These are phyloP conservation scores for Nitzschia putrida DNA, from an alignment of 108 stramenopile species.

Conservation along the genomic window DNA sequence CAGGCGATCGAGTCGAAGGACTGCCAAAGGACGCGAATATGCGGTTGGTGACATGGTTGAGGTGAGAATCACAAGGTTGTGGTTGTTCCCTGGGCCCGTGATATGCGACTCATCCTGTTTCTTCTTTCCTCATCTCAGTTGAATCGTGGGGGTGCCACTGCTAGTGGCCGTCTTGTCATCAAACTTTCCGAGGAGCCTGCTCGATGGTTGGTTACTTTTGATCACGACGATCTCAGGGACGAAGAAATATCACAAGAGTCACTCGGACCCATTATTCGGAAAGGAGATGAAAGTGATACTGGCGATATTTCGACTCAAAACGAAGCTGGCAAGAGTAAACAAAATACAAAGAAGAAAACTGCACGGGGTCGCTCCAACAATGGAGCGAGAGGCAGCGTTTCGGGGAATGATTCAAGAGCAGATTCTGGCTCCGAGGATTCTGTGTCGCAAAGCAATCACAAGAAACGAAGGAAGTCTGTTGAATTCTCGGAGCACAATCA, in stretches of 20 bases:
- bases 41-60: slow-evolving; percentile 35
- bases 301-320: slow-evolving; percentile 1
- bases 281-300: slow-evolving; percentile 9
- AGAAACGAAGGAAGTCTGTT: slow-evolving; percentile 14
- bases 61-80: slow-evolving; percentile 21
- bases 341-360: slow-evolving; percentile 9
- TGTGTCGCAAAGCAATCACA: neutral
- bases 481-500: neutral
- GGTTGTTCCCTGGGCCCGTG: neutral
- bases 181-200: slow-evolving; percentile 10
- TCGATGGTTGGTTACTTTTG: slow-evolving; percentile 31
- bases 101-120: neutral
- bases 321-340: neutral
- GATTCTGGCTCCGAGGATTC: slow-evolving; percentile 17
- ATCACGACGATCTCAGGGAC: slow-evolving; percentile 24
- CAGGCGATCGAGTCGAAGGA: slow-evolving; percentile 27
- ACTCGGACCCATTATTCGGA: slow-evolving; percentile 16
- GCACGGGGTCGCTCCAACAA: neutral
- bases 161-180: slow-evolving; percentile 18
- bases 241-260: slow-evolving; percentile 25
- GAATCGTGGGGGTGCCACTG: neutral
- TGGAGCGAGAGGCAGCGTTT: neutral
- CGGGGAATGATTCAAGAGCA: neutral
- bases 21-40: slow-evolving; percentile 15
- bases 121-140: slow-evolving; percentile 1